A percentile compares a stretch with the other conserved stretches of the same genome.
Evolutionary conservation across 305 asterid species (phyloP).

Genomic region (Fraxinus floribunda): DNA sequence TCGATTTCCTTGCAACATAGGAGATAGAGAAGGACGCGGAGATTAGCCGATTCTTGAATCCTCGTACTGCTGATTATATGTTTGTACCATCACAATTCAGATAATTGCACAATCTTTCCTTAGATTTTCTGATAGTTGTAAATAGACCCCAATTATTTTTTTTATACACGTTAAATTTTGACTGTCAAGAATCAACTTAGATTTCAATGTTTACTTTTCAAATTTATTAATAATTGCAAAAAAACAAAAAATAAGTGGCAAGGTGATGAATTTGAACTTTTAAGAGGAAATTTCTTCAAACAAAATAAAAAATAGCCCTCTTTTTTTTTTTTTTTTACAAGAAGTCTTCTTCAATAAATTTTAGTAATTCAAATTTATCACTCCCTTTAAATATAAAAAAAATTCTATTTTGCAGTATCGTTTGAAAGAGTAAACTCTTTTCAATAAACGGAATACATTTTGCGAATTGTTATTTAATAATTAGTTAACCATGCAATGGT

Average conservation of each 20-base stretch:
- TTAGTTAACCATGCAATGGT: background rate
- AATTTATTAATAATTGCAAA: background rate
- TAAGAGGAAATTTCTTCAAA: background rate
- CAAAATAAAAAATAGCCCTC: background rate
- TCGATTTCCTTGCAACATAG: background rate
- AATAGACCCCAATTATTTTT: background rate
- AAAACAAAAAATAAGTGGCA: background rate
- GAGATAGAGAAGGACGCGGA: background rate
- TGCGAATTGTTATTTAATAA: too few relatives aligned
- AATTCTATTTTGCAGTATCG: background rate
- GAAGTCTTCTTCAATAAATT: background rate
- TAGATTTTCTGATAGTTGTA: background rate
- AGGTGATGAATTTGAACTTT: background rate
- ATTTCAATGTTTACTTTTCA: background rate
- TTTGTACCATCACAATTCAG: background rate
- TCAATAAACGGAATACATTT: background rate
- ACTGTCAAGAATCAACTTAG: background rate
- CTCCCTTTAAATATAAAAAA: background rate
- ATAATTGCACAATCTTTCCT: background rate
- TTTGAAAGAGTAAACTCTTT: background rate
- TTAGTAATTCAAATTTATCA: background rate
- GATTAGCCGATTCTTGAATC: background rate
- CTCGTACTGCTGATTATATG: background rate
- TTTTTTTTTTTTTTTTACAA: background rate
- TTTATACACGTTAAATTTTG: background rate